A percentile compares a stretch with the other conserved stretches of the same genome.
phyloP scores from a whole-genome alignment of 768 basidiomycete species.

The Psilocybe cubensis region DNA sequence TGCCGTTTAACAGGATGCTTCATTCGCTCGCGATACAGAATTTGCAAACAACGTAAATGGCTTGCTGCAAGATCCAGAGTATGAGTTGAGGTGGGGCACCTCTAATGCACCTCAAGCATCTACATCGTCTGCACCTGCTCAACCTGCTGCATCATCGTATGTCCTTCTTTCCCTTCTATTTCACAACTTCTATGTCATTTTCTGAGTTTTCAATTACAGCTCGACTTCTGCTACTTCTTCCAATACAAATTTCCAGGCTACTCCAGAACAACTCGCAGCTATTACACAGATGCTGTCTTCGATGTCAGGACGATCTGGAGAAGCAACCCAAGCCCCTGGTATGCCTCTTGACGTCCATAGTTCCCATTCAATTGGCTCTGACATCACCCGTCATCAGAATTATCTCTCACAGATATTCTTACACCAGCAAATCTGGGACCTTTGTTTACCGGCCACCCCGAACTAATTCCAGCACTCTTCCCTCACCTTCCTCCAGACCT shows the following conservation, averaged over 20 bases:
- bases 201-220: constrained; percentile 6
- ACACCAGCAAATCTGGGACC: constrained; percentile 74
- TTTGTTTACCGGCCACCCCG: constrained; percentile 71
- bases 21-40: constrained; percentile 68
- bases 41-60: constrained; percentile 75
- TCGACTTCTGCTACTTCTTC: constrained; percentile 20
- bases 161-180: constrained; percentile 13
- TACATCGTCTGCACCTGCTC: constrained; percentile 36
- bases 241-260: constrained; percentile 39
- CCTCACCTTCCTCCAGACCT: constrained; percentile 85
- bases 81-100: constrained; percentile 59
- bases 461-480: constrained; percentile 69
- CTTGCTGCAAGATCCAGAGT: constrained; percentile 68
- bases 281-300: constrained; percentile 57
- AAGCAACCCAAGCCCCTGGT: constrained; percentile 38
- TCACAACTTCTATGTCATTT: neutral
- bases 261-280: constrained; percentile 70
- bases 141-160: constrained; percentile 36
- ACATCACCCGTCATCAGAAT: constrained; percentile 38
- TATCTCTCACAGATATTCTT: constrained; percentile 76
- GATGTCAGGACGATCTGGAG: constrained; percentile 43
- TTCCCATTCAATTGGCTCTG: neutral
- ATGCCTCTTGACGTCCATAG: neutral
- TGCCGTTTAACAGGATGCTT: constrained; percentile 56
- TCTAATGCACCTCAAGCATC: constrained; percentile 42